Base-by-base conservation (phyloP, 345 rosid genomes). In the Abelmoschus esculentus region DNA sequence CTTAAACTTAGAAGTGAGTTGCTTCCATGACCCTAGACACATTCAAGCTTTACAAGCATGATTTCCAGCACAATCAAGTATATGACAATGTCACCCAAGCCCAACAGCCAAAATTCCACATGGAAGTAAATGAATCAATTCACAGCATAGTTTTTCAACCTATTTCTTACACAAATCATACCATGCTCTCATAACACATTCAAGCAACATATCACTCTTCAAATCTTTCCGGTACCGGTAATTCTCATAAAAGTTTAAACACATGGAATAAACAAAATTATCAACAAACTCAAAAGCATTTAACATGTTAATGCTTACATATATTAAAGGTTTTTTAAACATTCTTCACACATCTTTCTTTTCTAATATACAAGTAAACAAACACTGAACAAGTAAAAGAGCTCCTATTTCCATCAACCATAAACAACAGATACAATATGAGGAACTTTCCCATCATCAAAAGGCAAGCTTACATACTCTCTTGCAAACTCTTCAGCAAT, bases 391-490 rank as follows among this genome's bases (percentile, higher is more conserved):
- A 68, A 31, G 3, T 52, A 3, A 32, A 32, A 71, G 42, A 59
- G 17, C 8, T 54, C 28, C 7, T 19, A 12, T 68, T 31, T 38
- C 61, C 70, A 72, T 68, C 73, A 42, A 60, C 53, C 71, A 62
- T 80, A 72, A 70, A 78, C 62, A 42, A 78, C 78, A 75, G 80
- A 86, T 49, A 88, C 85, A 70, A 86, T 77, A 82, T 80, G 89
- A 77, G 96, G 96, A 54, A 77, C 90, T 81, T 93, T 91, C 28
- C 77, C 85, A 18, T 85, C 87, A 56, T 85, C 90, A 73, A 89
- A 87, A 61, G 97, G 98, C 81, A 90, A 84, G 53, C 91, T 83
- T 1, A 86, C 86, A 52, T 88, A 89, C 56, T 86, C 95, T 50
- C 83, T 74, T 0, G 90, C 83, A 75, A 90, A 84, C 73, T 93